Evolutionary conservation across 148 eudicot species (phyloP), one percentile per base, ranked within the genome.

Genomic region (Cornus florida): DNA sequence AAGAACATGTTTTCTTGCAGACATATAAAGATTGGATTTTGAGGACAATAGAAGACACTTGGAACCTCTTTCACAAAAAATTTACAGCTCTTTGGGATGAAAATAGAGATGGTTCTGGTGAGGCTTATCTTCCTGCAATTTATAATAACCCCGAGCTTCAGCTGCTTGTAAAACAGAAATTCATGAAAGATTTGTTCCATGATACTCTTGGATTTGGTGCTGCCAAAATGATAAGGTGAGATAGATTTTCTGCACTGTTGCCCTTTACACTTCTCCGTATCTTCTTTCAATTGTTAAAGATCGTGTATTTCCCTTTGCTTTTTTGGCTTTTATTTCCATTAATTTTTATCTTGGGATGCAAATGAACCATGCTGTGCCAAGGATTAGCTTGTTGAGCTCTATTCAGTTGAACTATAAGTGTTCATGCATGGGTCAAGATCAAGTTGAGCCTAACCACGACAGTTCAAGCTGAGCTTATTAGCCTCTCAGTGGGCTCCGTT

Each of bases 191-290:
- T 32, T 72, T 96, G 83, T 83, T 96, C 82, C 93, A 93, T 23
- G 99, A 93, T 81, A 76, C 91, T 69, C 93, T 96, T 72, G 99
- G 99, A 79, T 96, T 96, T 82, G 98, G 93, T 74, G 84, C 99
- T 79, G 97, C 98, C 75, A 96, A 96, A 84, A 96, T 96, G 98
- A 93, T 90, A 69, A 90, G 98, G 99, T 91, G 64, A 85, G 79
- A 12, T 38, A 11, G 57, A 28, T 28, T 28, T 28, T 28, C 28
- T 1, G 28, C 28, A 28, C 1, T 28, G 28, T 28, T 32, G 11
- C 6, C 28, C 64, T 67, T 46, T 19, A 41, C 28, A 2, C 71
- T 69, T 43, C 35, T 43, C n/a, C n/a, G 9, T 68, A 6, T 68
- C 46, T 67, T 46, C 4, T 68, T 28, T 7, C 71, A 64, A 38